Base-by-base conservation (phyloP, 371 early-diverging fungal genomes). In the Rhizopus arrhizus region DNA sequence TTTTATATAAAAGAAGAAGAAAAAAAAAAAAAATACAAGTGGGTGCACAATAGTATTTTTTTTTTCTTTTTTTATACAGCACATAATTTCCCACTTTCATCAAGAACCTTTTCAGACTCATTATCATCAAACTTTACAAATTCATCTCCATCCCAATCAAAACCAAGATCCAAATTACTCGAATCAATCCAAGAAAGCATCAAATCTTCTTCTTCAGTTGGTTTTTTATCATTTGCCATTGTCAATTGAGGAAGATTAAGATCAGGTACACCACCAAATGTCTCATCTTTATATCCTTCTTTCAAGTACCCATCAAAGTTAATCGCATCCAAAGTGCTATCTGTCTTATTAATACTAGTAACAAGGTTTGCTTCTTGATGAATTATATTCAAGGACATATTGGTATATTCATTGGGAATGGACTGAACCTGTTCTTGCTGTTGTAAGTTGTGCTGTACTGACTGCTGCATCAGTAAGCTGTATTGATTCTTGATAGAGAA, bases 241-340 rank as follows among this genome's bases (percentile, higher is more conserved):
- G 53, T 32, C 52, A 52, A 45, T 12, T 48, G 29, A 29, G 43
- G 53, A 8, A 55, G 38, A 12, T 58, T 60, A 3, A 64, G 13
- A 29, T 68, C 64, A 22, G 69, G 57, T 22, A 62, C 55, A 16
- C 69, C 55, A 16, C 69, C 68, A 56, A 64, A 67, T 13, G 70
- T 69, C 47, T 73, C 74, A 36, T 74, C 78, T 45, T 78, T 74
- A 49, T 65, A 74, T 1, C 71, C 73, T 56, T 72, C 78, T 59
- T 77, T 74, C 13, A 75, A 41, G 53, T 58, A 59, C 16, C 63
- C 38, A 53, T 48, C 61, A 52, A 53, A 57, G 12, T 15, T 33
- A 9, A 32, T 45, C 11, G 22, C 22, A 22, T 45, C 46, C 16
- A 45, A 15, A 34, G 56, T 22, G 22, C 2, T 22, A 22, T 22